Percentiles rank a stretch among this genome's conserved stretches.
Evolutionary conservation across 371 early-diverging fungal species (phyloP).

Genomic region (Phascolomyces articulosus): DNA sequence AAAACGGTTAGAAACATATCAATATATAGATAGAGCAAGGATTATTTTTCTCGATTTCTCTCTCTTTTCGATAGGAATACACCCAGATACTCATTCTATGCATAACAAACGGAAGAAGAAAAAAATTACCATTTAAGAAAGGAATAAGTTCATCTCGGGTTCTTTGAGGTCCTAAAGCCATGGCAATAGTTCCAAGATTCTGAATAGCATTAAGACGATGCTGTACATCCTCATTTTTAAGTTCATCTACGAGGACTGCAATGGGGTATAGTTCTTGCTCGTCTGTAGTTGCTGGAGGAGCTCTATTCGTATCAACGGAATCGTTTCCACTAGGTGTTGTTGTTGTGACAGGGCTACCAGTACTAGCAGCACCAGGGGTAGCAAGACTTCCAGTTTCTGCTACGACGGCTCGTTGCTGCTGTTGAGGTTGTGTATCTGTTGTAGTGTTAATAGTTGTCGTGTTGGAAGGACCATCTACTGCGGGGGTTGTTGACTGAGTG

Average conservation of each 20-base stretch:
- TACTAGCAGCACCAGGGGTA: neutral
- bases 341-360: neutral
- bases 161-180: constrained; percentile 95
- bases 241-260: constrained; percentile 94
- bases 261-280: constrained; percentile 80
- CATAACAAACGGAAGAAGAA: neutral
- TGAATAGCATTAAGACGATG: constrained; percentile 94
- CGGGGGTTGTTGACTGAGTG: neutral
- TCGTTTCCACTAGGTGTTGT: neutral
- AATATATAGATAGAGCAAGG: too few species aligned
- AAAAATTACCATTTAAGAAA: constrained; percentile 84
- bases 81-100: too few species aligned
- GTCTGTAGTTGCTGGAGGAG: constrained; percentile 19
- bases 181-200: constrained; percentile 92
- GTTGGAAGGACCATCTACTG: neutral
- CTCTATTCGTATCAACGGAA: neutral
- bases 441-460: neutral
- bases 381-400: neutral
- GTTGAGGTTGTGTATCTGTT: neutral
- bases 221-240: constrained; percentile 95
- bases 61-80: too few species aligned
- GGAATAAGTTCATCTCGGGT: constrained; percentile 96
- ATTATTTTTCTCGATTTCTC: too few species aligned
- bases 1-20: too few species aligned
- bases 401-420: neutral